Evolutionary conservation across 148 eudicot species (phyloP), one percentile per base, ranked within the genome.

Genomic region (Nepenthes mirabilis): DNA sequence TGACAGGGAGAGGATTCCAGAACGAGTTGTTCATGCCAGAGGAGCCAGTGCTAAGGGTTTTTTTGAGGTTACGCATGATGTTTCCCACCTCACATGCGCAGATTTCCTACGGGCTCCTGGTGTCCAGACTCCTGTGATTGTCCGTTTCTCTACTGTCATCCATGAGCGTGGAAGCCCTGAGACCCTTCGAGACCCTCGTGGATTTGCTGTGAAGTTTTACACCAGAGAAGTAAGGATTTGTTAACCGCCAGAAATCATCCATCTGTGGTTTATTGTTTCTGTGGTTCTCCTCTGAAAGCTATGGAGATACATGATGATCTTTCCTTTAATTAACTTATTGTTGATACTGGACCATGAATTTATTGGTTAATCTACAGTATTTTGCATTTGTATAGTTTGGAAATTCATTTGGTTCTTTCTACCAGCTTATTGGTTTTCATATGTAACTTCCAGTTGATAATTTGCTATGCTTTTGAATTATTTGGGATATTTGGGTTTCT

Each of bases 151-250:
- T 43, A 86, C 97, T 63, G 97, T 89, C 57, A 82, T 86, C 67
- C 97, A 89, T 72, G 97, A 90, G 52, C 94, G 94, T 74, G 97
- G 90, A 11, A 89, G 97, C 69, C 97, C 97, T 61, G 94, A 89
- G 71, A 86, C 97, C 68, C 57, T 89, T 54, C 79, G 97, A 60
- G 97, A 86, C 61, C 96, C 94, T 58, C 77, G 94, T 60, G 96
- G 96, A 56, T 89, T 89, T 72, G 96, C 96, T 34, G 85, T 86
- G 64, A 89, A 89, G 75, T 90, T 86, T 36, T 86, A 86, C 78
- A 86, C 94, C 63, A 72, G 97, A 71, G 97, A 90, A 86, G 96
- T 91, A 56, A 60, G 74, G 52, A 35, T n/a, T 10, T 5, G 6
- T 49, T 49, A n/a, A 49, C 14, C 52, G 56, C 33, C 40, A 59